Percentiles rank a stretch among this genome's conserved stretches.
Conservation (phyloP, 495 filamentous ascomycete species). For the Podospora conica region DNA sequence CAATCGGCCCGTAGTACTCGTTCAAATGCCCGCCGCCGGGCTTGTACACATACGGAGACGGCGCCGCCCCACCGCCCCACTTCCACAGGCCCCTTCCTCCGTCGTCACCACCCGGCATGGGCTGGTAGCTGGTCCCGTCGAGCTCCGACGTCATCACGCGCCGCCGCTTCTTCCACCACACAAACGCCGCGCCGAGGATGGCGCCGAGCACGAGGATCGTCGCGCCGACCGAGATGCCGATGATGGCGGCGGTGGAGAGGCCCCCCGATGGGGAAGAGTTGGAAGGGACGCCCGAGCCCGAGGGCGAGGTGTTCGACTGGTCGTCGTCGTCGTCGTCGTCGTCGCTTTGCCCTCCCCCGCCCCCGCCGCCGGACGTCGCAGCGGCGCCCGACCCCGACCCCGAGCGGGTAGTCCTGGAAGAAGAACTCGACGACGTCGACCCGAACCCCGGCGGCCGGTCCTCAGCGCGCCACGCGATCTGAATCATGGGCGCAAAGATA, state of each 20-base stretch:
- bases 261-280: background rate
- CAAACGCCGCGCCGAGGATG: conserved; percentile 6
- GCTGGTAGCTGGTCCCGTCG: background rate
- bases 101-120: background rate
- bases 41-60: background rate
- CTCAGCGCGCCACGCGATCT: conserved; percentile 23
- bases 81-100: background rate
- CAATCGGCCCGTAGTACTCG: background rate
- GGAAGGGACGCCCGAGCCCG: background rate
- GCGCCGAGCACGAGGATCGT: conserved; percentile 11
- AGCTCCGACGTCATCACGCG: background rate
- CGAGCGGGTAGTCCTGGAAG: background rate
- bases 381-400: background rate
- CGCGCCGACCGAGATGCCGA: conserved; percentile 18
- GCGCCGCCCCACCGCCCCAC: background rate
- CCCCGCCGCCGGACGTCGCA: background rate
- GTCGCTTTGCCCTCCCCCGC: background rate
- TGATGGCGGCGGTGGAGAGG: conserved; percentile 15
- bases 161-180: conserved; percentile 14
- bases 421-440: background rate
- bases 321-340: background rate
- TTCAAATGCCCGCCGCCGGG: background rate
- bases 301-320: background rate
- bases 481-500: conserved; percentile 29
- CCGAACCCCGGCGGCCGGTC: conserved; percentile 8